Evolutionary conservation across 163 green algal species (phyloP), one percentile per base, ranked within the genome.

Genomic region (Chlorella variabilis): DNA sequence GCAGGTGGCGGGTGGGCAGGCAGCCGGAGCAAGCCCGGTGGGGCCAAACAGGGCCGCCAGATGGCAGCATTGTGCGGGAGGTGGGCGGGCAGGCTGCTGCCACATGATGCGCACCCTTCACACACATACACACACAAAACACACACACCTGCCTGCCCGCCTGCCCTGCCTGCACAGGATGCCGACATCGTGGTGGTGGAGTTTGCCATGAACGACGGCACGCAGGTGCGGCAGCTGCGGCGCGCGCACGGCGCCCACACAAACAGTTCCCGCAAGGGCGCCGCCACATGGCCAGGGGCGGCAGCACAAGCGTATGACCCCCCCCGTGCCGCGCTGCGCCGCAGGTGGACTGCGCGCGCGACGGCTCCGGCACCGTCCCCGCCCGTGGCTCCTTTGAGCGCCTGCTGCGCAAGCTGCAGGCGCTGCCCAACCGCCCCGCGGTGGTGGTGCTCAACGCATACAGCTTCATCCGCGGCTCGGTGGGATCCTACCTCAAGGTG

Each of bases 181-280:
- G 75, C 59, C 20, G 59, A 73, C 59, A 62, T 81, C 23, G 75
- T 81, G 75, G 42, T 81, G 0, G 75, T 71, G 5, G 75, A 81
- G 75, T 81, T 81, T 61, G 75, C 75, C 18, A 65, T 81, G 75
- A 81, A 81, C 21, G 75, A 81, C 29, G 75, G 75, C 29, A 81
- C 75, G 18, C 20, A 73, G n/a, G n/a, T n/a, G n/a, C n/a, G n/a
- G n/a, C n/a, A n/a, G n/a, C n/a, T n/a, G n/a, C n/a, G n/a, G n/a
- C n/a, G n/a, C n/a, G n/a, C n/a, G n/a, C n/a, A n/a, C n/a, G n/a
- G n/a, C n/a, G n/a, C n/a, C n/a, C n/a, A n/a, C n/a, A n/a, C n/a
- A n/a, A n/a, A n/a, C n/a, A n/a, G n/a, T n/a, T n/a, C n/a, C n/a
- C n/a, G n/a, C n/a, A n/a, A n/a, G n/a, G n/a, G n/a, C n/a, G n/a